These are phyloP conservation scores for Taiwanofungus camphoratus DNA, from an alignment of 1,284 basidiomycete genomes.

Conservation along the genomic window DNA sequence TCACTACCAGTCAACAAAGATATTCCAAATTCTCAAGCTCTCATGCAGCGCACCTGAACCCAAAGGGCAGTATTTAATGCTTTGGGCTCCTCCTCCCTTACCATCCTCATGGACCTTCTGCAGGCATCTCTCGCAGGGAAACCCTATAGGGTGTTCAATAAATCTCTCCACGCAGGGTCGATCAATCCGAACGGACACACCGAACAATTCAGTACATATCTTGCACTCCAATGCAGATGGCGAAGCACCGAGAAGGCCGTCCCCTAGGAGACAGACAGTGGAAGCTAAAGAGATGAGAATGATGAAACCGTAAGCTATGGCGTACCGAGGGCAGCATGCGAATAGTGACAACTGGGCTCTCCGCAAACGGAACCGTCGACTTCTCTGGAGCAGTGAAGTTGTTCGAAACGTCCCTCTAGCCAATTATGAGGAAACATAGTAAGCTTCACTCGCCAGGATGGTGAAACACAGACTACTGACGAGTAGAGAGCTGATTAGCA, in stretches of 20 bases:
- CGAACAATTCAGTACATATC: slow-evolving; percentile 10
- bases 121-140: slow-evolving; percentile 9
- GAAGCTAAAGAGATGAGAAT: too few relatives aligned
- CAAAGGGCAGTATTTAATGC: slow-evolving; percentile 6
- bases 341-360: slow-evolving; percentile 3
- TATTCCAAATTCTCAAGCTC: background rate
- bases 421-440: background rate
- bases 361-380: slow-evolving; percentile 5
- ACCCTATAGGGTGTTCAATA: slow-evolving; percentile 2
- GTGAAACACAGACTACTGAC: background rate
- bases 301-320: too few relatives aligned
- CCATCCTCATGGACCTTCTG: background rate
- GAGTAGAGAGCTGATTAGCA: slow-evolving; percentile 1
- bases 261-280: too few relatives aligned
- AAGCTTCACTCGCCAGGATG: background rate
- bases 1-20: background rate
- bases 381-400: slow-evolving; percentile 8
- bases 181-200: slow-evolving; percentile 1
- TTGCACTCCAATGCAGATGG: slow-evolving; percentile 4
- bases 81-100: background rate
- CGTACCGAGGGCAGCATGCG: slow-evolving; percentile 5
- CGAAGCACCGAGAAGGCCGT: too few relatives aligned
- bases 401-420: slow-evolving; percentile 9
- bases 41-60: slow-evolving; percentile 3
- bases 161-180: background rate